Evolutionary conservation across 148 eudicot species (phyloP), one percentile per base, ranked within the genome.

Genomic region (Agrostemma githago): DNA sequence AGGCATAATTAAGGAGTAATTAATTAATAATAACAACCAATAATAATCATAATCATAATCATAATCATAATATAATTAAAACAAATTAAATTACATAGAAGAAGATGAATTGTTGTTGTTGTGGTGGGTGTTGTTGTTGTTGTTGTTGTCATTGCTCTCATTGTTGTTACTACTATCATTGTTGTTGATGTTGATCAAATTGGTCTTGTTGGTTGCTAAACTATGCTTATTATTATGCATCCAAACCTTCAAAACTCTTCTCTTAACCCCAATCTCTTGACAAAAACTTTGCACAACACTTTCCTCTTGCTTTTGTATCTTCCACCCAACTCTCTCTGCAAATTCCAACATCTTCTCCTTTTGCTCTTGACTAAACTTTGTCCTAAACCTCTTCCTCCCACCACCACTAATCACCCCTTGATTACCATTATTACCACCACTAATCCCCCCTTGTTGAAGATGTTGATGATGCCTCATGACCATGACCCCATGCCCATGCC

Each of bases 191-290:
- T 42, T n/a, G 44, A 2, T 74, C 71, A 85, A 89, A 84, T 88
- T 90, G 44, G 4, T 74, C 71, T 87, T 92, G 84, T 88, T 90
- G 74, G 92, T 26, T 26, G 34, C 93, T 4, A 90, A 78, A 70
- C 84, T 90, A 83, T 90, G 92, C 78, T 93, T 93, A 85, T 93
- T 93, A 81, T 93, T 93, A 67, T 93, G 98, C 98, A 93, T 93
- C 98, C 98, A 93, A 17, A 93, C 98, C 81, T 90, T 93, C 67
- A 93, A 86, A 61, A 90, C 96, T 4, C 86, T 90, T 26, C 96
- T 79, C 72, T 83, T 90, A 21, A 93, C 80, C 0, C 94, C 96
- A 21, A 83, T 71, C 16, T 89, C 87, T 54, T 84, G 66, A 60
- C 96, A 90, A 73, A 93, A 93, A 14, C 81, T 77, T 74, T 90